These are phyloP conservation scores for Acer campestre DNA, from an alignment of 345 rosid genomes.

Conservation along the genomic window DNA sequence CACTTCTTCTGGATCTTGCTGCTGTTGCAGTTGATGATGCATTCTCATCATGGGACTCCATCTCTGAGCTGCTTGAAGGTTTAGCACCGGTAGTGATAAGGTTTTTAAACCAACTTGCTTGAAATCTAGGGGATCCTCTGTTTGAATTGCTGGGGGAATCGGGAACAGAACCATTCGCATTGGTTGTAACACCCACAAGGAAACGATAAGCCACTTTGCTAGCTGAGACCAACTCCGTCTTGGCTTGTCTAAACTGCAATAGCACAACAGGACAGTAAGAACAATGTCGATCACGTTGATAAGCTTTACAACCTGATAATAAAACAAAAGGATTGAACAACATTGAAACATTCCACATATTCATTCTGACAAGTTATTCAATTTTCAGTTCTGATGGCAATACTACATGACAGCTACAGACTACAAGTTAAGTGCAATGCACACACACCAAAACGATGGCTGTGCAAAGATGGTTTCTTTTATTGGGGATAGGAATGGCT, in stretches of 20 bases:
- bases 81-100: constrained; percentile 59
- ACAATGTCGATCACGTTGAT: background rate
- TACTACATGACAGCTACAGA: background rate
- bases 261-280: constrained; percentile 17
- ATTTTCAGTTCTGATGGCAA: background rate
- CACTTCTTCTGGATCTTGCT: constrained; percentile 14
- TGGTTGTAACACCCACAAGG: constrained; percentile 61
- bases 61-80: constrained; percentile 60
- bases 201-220: constrained; percentile 97
- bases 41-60: constrained; percentile 36
- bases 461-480: too few relatives aligned
- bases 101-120: constrained; percentile 83
- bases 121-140: constrained; percentile 60
- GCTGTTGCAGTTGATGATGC: constrained; percentile 28
- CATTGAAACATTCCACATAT: background rate
- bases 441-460: background rate
- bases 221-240: constrained; percentile 88
- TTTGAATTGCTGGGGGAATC: constrained; percentile 64
- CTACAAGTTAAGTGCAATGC: background rate
- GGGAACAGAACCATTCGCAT: constrained; percentile 29
- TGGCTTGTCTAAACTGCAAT: constrained; percentile 91
- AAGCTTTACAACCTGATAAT: background rate
- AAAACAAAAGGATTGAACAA: background rate
- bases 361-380: background rate
- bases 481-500: too few relatives aligned